These are phyloP conservation scores for Hypholoma sublateritium DNA, from an alignment of 768 basidiomycete genomes.

Conservation along the genomic window DNA sequence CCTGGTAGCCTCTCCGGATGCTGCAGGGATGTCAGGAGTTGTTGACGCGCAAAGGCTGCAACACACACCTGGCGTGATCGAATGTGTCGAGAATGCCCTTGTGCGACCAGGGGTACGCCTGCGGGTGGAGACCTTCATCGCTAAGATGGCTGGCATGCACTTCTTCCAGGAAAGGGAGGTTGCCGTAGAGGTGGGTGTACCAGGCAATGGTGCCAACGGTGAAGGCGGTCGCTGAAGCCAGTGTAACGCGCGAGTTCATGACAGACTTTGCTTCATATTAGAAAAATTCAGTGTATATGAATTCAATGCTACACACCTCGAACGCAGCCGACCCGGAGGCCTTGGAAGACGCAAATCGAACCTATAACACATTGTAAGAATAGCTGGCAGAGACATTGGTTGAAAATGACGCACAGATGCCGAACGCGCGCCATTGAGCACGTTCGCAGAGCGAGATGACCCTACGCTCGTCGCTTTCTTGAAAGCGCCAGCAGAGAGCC, in stretches of 20 bases:
- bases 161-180: slow-evolving; percentile 85
- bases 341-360: slow-evolving; percentile 71
- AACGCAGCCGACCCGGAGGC: slow-evolving; percentile 55
- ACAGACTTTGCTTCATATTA: slow-evolving; percentile 46
- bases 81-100: slow-evolving; percentile 86
- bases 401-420: slow-evolving; percentile 43
- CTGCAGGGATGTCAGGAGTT: slow-evolving; percentile 37
- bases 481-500: slow-evolving; percentile 75
- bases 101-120: slow-evolving; percentile 89
- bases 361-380: slow-evolving; percentile 38
- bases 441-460: slow-evolving; percentile 42
- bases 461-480: slow-evolving; percentile 52
- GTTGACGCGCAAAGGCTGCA: slow-evolving; percentile 13
- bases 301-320: slow-evolving; percentile 49
- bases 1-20: slow-evolving; percentile 93
- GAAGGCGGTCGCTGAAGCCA: slow-evolving; percentile 73
- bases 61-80: slow-evolving; percentile 89
- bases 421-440: slow-evolving; percentile 43
- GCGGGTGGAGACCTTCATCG: slow-evolving; percentile 93
- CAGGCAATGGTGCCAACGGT: slow-evolving; percentile 91
- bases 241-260: slow-evolving; percentile 68
- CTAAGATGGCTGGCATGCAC: slow-evolving; percentile 90
- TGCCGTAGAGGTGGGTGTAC: slow-evolving; percentile 95
- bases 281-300: background rate
- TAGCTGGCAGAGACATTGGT: slow-evolving; percentile 2